Percentiles rank a stretch among this genome's conserved stretches.
Conservation (phyloP, 257 asterid species). For the Dorcoceras hygrometricum region DNA sequence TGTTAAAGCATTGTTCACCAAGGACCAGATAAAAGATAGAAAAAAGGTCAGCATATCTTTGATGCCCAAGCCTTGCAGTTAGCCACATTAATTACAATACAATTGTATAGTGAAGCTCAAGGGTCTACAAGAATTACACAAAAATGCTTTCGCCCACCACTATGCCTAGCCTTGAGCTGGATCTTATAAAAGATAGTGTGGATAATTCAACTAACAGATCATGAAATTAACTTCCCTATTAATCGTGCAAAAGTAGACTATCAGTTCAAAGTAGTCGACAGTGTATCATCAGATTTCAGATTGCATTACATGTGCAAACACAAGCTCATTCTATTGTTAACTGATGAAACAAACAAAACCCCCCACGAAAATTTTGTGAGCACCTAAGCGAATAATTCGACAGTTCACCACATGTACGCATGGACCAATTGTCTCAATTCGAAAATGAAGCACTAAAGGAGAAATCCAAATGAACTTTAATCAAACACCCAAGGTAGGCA, state of each 20-base stretch:
- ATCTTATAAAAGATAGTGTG: neutral
- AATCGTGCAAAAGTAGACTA: slow-evolving; percentile 8
- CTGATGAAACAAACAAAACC: neutral
- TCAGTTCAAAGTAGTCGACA: slow-evolving; percentile 1
- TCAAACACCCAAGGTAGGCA: slow-evolving; percentile 19
- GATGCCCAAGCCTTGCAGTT: neutral
- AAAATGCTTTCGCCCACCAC: neutral
- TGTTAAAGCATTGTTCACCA: neutral
- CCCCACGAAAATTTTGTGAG: neutral
- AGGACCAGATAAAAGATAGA: neutral
- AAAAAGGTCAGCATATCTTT: neutral
- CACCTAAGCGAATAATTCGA: slow-evolving; percentile 18
- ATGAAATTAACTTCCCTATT: slow-evolving; percentile 6
- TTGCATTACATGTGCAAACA: slow-evolving; percentile 18
- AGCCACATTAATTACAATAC: too few species aligned
- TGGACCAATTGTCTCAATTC: slow-evolving; percentile 1
- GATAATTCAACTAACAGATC: slow-evolving; percentile 1
- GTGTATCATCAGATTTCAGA: slow-evolving; percentile 2
- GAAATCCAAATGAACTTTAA: slow-evolving; percentile 23
- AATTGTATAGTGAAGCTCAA: neutral
- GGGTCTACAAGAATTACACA: neutral
- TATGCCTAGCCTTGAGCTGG: neutral
- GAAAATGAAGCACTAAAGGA: slow-evolving; percentile 19
- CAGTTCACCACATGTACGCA: slow-evolving; percentile 12
- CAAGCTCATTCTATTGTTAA: neutral